These are phyloP conservation scores for Clavispora fructus DNA, from an alignment of 805 yeast genomes.

Conservation along the genomic window DNA sequence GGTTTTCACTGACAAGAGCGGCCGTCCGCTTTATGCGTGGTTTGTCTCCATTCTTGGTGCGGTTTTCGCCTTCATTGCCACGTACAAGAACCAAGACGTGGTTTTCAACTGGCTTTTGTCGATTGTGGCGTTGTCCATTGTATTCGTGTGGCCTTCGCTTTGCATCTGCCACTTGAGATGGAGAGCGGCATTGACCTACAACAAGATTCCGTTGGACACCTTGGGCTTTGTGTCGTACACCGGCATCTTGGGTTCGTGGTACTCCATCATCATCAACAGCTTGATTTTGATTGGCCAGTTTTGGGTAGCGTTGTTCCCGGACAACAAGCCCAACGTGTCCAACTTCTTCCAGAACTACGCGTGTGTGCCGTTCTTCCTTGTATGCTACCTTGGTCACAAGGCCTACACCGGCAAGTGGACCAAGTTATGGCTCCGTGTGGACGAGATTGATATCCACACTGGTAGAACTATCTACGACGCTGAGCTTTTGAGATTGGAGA, in stretches of 20 bases:
- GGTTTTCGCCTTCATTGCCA: constrained; percentile 23
- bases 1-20: constrained; percentile 24
- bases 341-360: constrained; percentile 24
- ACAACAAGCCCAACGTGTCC: constrained; percentile 20
- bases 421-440: constrained; percentile 14
- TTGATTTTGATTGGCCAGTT: constrained; percentile 38
- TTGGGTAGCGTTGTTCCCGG: constrained; percentile 41
- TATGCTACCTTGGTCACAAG: constrained; percentile 22
- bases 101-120: constrained; percentile 29
- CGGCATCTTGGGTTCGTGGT: constrained; percentile 36
- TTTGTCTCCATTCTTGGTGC: constrained; percentile 18
- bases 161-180: constrained; percentile 25
- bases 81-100: constrained; percentile 26
- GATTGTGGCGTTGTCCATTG: constrained; percentile 23
- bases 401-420: constrained; percentile 18
- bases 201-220: constrained; percentile 17
- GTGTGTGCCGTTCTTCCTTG: constrained; percentile 19
- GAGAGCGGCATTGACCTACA: constrained; percentile 23
- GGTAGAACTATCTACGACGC: constrained; percentile 20
- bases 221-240: constrained; percentile 32
- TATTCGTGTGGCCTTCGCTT: constrained; percentile 22
- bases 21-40: constrained; percentile 26
- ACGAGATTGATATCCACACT: constrained; percentile 19
- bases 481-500: constrained; percentile 21
- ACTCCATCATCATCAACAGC: constrained; percentile 24